These are phyloP conservation scores for Ceratorhiza oryzae-sativae DNA, from an alignment of 1,284 basidiomycete species.

Conservation along the genomic window DNA sequence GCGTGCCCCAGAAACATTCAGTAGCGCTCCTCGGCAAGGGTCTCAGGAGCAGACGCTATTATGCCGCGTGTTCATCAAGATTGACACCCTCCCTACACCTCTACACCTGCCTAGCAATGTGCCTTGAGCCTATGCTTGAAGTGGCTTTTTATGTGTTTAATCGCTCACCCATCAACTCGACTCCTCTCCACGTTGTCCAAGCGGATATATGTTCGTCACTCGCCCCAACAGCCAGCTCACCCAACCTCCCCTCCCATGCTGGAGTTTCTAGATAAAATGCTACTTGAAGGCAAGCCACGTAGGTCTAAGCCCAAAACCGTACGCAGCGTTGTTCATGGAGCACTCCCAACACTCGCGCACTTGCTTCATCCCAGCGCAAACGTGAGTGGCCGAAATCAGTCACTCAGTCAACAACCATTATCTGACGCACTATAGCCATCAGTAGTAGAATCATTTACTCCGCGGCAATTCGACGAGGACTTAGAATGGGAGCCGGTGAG, in stretches of 20 bases:
- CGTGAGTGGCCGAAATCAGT: conserved; percentile 11
- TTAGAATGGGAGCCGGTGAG: conserved; percentile 14
- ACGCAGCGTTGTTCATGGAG: conserved; percentile 2
- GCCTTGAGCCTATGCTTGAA: not conserved
- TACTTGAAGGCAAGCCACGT: not conserved
- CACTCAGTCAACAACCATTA: not conserved
- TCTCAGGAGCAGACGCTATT: too few species aligned
- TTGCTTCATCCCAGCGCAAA: not conserved
- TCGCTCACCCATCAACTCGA: not conserved
- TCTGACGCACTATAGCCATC: not conserved
- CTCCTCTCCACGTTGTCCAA: not conserved
- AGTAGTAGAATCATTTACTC: not conserved
- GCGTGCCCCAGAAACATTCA: too few species aligned
- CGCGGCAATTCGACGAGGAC: not conserved
- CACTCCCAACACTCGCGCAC: conserved; percentile 1
- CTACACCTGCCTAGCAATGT: not conserved
- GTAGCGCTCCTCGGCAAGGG: too few species aligned
- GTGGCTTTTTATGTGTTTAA: not conserved
- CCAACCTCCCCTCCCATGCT: not conserved
- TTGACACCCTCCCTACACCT: not conserved
- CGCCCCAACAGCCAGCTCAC: not conserved
- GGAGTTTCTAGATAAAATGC: not conserved
- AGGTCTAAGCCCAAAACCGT: not conserved
- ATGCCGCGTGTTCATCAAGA: not conserved
- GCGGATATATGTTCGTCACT: conserved; percentile 1